Evolutionary conservation across 2,329 filamentous ascomycete species (phyloP), one percentile per base, ranked within the genome.

Genomic region (Paraphoma sp.): DNA sequence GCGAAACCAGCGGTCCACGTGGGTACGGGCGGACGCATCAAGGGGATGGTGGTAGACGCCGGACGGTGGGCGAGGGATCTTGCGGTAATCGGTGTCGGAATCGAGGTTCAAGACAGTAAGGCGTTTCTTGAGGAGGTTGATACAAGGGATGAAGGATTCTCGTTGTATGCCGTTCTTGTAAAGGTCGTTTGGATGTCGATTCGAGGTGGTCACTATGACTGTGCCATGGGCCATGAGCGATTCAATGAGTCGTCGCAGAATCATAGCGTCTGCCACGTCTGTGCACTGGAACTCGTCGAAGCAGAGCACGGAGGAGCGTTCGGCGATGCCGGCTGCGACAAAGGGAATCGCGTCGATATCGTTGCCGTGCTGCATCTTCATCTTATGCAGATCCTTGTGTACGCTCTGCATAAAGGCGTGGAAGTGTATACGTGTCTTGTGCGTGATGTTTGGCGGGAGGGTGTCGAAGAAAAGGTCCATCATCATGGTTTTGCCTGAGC

Each of bases 391-490:
- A 58, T 94, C 86, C 76, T 89, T 92, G 80, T 99, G 95, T 47
- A 98, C 90, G 76, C 96, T 91, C 77, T 98, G 95, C 95, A 99
- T 99, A 82, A 99, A 99, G 76, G 97, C 97, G 82, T 98, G 93
- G 79, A 99, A 99, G 81, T 99, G 95, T 71, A 99, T 97, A 46
- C 95, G 86, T 45, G 89, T 96, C 81, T 97, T 97, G 31, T 87
- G 87, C 54, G 83, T 85, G 63, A 98, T 93, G 57, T 89, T 89
- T 14, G 81, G 76, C 0, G 95, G 95, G 18, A 98, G 81, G 0
- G 94, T 97, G 63, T 98, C 93, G 80, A 93, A 97, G 77, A 98
- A 97, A 48, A 99, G 82, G 74, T 99, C 94, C 95, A 99, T 99
- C 73, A 99, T 83, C 95, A 99, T 99, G 2, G 95, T 99, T 83